Evolutionary conservation across 2,329 filamentous ascomycete genomes (phyloP).

Genomic region (Penicillium sp.): DNA sequence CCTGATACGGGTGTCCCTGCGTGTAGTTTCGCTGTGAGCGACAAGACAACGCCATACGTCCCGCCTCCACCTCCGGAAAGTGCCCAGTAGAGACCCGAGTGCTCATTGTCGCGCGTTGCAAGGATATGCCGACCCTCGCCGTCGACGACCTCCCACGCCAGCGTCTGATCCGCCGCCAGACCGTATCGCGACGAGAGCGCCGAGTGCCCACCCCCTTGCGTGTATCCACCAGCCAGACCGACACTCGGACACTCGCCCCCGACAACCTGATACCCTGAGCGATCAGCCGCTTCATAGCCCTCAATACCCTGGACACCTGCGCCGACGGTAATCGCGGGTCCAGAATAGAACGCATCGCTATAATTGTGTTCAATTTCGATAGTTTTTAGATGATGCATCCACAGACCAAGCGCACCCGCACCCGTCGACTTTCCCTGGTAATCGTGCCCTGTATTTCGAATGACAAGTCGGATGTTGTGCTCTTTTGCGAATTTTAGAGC

Average conservation of each 20-base stretch:
- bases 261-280: slow-evolving; percentile 56
- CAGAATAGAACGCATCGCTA: slow-evolving; percentile 50
- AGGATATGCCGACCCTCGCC: slow-evolving; percentile 33
- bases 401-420: slow-evolving; percentile 52
- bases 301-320: slow-evolving; percentile 60
- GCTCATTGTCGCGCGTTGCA: slow-evolving; percentile 27
- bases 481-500: slow-evolving; percentile 29
- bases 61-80: slow-evolving; percentile 26
- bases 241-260: slow-evolving; percentile 62
- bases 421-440: slow-evolving; percentile 63
- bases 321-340: slow-evolving; percentile 59
- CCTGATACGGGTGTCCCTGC: slow-evolving; percentile 50
- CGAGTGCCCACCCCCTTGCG: slow-evolving; percentile 65
- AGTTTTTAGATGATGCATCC: slow-evolving; percentile 40
- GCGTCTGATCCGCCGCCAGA: slow-evolving; percentile 58
- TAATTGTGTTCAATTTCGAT: slow-evolving; percentile 37
- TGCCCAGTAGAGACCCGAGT: slow-evolving; percentile 30
- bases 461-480: slow-evolving; percentile 52
- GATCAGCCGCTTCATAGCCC: slow-evolving; percentile 53
- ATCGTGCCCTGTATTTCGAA: slow-evolving; percentile 51
- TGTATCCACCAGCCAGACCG: slow-evolving; percentile 64
- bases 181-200: slow-evolving; percentile 60
- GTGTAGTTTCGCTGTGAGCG: slow-evolving; percentile 60
- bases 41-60: slow-evolving; percentile 51
- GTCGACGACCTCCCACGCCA: slow-evolving; percentile 56